phyloP scores from a whole-genome alignment of 805 yeast genomes.

The Metschnikowia borealis region DNA sequence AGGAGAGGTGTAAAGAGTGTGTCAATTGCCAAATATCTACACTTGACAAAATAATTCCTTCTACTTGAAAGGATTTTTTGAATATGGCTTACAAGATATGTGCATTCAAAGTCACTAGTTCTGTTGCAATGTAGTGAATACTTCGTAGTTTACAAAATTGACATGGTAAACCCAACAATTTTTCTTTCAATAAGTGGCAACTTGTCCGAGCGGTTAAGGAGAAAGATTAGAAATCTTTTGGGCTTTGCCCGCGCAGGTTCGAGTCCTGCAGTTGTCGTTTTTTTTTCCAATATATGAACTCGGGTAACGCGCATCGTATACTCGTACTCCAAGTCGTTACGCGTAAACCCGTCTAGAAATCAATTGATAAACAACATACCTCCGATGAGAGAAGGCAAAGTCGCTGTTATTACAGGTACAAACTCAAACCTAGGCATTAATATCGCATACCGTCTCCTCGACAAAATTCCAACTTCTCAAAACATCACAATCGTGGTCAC shows the following conservation, averaged over 20 bases:
- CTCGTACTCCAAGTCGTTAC: neutral
- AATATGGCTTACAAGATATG: too few relatives aligned
- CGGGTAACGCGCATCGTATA: neutral
- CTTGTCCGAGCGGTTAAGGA: constrained; percentile 78
- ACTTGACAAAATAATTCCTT: too few relatives aligned
- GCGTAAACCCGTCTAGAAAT: neutral
- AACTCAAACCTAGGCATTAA: constrained; percentile 76
- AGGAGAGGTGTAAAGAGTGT: too few relatives aligned
- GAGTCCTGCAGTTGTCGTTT: constrained; percentile 70
- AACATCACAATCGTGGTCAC: constrained; percentile 81
- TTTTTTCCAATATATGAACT: constrained; percentile 24
- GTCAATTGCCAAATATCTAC: too few relatives aligned
- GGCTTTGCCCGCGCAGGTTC: constrained; percentile 80
- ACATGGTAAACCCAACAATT: too few relatives aligned
- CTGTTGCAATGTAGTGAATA: too few relatives aligned
- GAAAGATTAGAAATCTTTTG: constrained; percentile 73
- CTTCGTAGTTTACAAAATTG: too few relatives aligned
- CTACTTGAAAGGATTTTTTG: too few relatives aligned
- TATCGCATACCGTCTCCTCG: constrained; percentile 75
- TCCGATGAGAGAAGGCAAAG: constrained; percentile 23
- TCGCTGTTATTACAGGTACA: constrained; percentile 41
- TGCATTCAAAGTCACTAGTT: too few relatives aligned
- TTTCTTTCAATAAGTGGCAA: too few relatives aligned
- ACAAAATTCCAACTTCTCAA: constrained; percentile 47
- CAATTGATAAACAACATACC: neutral